Base-by-base conservation (phyloP, 1,284 basidiomycete genomes). In the Volvariella surrecta region DNA sequence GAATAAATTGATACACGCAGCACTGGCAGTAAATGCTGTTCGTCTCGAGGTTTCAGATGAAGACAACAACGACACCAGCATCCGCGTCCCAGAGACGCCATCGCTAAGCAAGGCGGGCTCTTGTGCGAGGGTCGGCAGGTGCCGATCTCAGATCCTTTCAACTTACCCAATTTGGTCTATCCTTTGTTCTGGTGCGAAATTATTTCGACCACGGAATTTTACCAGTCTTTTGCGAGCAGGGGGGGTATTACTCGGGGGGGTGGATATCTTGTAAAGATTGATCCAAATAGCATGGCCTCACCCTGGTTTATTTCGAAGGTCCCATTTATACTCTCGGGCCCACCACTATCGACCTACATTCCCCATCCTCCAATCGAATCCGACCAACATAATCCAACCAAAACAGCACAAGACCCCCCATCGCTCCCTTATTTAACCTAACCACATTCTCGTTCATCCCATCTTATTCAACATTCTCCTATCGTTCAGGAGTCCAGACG, bases 81-180 rank as follows among this genome's bases (percentile, higher is more conserved):
- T 28, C 24, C 24, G 11, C 24, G 11, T 11, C 24, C 24, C 24
- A 28, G 24, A 28, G 24, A 28, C 24, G 24, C 24, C 24, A 28
- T 28, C 24, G 34, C 34, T 6, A 16, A 37, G 9, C 18, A 7
- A 4, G 34, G 34, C n/a, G 34, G 15, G 18, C 34, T 28, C 24
- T 28, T 28, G 24, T 6, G 11, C 24, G 11, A 28, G 24, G 24
- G 24, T 6, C 24, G 24, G 24, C 11, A 28, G 11, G 24, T 28
- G 6, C 24, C 24, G 24, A 28, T 28, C 24, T 28, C 24, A 28
- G 24, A 28, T 28, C 62, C 71, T 70, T 75, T 74, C 59, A 73
- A 70, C 68, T 60, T 75, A 62, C 73, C 73, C 60, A 53, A 70
- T 74, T 60, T 64, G 67, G 73, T 59, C 58, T 60, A 60, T 58